A percentile compares a stretch with the other conserved stretches of the same genome.
Conservation (phyloP, 805 yeast genomes). For the Metschnikowia orientalis region DNA sequence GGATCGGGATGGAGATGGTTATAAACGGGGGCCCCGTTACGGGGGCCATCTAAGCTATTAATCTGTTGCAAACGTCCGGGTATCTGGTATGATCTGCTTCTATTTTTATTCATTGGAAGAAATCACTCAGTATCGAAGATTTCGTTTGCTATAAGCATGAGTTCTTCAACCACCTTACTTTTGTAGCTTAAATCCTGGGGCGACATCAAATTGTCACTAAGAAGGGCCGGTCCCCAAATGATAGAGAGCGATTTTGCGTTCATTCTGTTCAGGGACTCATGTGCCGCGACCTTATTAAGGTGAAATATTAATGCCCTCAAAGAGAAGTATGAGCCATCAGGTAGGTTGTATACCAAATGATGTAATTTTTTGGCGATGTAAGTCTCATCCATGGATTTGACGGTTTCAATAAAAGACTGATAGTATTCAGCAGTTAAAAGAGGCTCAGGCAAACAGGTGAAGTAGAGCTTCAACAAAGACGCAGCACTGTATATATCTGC, state of each 20-base stretch:
- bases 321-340: constrained; percentile 94
- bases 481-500: constrained; percentile 88
- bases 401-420: constrained; percentile 62
- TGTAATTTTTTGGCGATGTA: constrained; percentile 72
- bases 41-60: constrained; percentile 14
- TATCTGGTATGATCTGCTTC: not conserved
- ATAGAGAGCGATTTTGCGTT: constrained; percentile 73
- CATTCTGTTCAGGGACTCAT: constrained; percentile 73
- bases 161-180: constrained; percentile 76
- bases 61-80: not conserved
- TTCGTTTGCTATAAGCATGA: constrained; percentile 77
- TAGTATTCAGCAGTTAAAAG: constrained; percentile 63
- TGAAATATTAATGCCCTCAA: constrained; percentile 82
- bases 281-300: constrained; percentile 63
- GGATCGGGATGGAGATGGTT: constrained; percentile 1
- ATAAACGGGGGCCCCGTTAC: constrained; percentile 3
- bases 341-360: constrained; percentile 80
- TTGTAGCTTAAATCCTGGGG: constrained; percentile 73
- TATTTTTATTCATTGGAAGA: not conserved
- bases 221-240: constrained; percentile 91
- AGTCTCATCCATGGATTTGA: constrained; percentile 44
- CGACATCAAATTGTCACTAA: constrained; percentile 61
- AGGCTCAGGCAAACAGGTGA: constrained; percentile 83
- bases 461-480: constrained; percentile 77
- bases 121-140: constrained; percentile 44